Base-by-base conservation (phyloP, 169 alveolate species). In the Plasmodium adleri region DNA sequence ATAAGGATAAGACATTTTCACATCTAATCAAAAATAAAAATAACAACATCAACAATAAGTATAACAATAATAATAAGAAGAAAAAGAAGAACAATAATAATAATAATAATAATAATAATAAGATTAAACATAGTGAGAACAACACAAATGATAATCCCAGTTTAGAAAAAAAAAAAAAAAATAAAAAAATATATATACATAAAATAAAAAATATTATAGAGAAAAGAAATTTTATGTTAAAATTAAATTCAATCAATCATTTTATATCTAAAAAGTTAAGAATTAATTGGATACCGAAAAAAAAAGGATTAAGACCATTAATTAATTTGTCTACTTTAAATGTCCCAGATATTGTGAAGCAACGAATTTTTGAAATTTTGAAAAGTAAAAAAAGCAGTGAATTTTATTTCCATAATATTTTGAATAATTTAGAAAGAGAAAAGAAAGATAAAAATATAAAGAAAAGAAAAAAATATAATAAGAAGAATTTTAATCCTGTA, bases 231-330 rank as follows among this genome's bases (percentile, higher is more conserved):
- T 86, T 86, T 50, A 20, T 24, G 13, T 59, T 72, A 8, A 86
- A 72, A 47, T 43, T 70, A 49, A 86, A 72, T 26, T 60, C 72
- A 5, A 86, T 86, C 50, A 67, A 86, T 72, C 10, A 32, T 10
- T 86, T 72, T 47, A 60, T 86, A 47, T 72, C 92, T 24, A 86
- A 86, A 39, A 86, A 72, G 56, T 62, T 86, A 72, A 59, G 92
- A 72, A 47, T 86, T 8, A 86, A 86, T 72, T 86, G 92, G 92
- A 56, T 86, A 45, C 92, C 92, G 5, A 86, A 86, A 45, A 86
- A 86, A 49, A 86, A 63, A 60, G 92, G 92, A 39, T 20, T 86
- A 28, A 70, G 92, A 22, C 92, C 92, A 5, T 56, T 86, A 6
- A 86, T 86, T 22, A 86, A 86, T n/a, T 24, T 86, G 43, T 86